phyloP scores from a whole-genome alignment of 2,329 filamentous ascomycete species.

The Rutstroemia sp. region DNA sequence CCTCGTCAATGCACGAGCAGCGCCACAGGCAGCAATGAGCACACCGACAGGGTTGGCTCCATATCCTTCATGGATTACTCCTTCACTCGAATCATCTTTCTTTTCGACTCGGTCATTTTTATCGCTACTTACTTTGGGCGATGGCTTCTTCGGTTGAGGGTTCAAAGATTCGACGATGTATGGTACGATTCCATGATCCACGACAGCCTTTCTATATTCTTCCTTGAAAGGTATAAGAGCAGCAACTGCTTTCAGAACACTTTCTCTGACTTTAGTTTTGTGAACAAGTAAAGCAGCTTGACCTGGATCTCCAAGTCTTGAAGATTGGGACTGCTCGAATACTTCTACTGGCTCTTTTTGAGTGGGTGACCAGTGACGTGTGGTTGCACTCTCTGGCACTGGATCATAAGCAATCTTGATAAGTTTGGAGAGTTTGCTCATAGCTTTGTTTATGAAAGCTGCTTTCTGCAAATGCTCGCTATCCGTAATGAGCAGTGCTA shows the following conservation, averaged over 20 bases:
- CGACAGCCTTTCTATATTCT: slow-evolving; percentile 72
- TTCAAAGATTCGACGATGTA: slow-evolving; percentile 80
- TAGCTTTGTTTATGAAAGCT: slow-evolving; percentile 62
- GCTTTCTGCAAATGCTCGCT: slow-evolving; percentile 74
- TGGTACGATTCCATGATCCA: slow-evolving; percentile 71
- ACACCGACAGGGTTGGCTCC: slow-evolving; percentile 70
- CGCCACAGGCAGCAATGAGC: slow-evolving; percentile 77
- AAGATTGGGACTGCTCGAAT: slow-evolving; percentile 26
- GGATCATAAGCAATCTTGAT: slow-evolving; percentile 61
- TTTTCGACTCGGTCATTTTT: slow-evolving; percentile 31
- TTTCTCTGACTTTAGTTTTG: slow-evolving; percentile 69
- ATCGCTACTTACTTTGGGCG: slow-evolving; percentile 28
- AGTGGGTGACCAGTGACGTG: slow-evolving; percentile 46
- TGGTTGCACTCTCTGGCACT: slow-evolving; percentile 37
- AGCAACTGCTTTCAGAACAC: slow-evolving; percentile 70
- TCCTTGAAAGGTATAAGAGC: slow-evolving; percentile 77
- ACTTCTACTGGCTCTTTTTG: slow-evolving; percentile 11
- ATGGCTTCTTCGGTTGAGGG: slow-evolving; percentile 47
- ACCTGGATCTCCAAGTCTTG: slow-evolving; percentile 52
- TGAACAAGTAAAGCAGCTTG: slow-evolving; percentile 55
- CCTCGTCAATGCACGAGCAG: slow-evolving; percentile 72
- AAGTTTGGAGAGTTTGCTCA: slow-evolving; percentile 54
- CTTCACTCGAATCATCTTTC: slow-evolving; percentile 11
- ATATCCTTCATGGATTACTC: slow-evolving; percentile 37
- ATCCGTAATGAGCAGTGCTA: slow-evolving; percentile 73